Evolutionary conservation across 768 basidiomycete genomes (phyloP).

Genomic region (Vararia minispora): DNA sequence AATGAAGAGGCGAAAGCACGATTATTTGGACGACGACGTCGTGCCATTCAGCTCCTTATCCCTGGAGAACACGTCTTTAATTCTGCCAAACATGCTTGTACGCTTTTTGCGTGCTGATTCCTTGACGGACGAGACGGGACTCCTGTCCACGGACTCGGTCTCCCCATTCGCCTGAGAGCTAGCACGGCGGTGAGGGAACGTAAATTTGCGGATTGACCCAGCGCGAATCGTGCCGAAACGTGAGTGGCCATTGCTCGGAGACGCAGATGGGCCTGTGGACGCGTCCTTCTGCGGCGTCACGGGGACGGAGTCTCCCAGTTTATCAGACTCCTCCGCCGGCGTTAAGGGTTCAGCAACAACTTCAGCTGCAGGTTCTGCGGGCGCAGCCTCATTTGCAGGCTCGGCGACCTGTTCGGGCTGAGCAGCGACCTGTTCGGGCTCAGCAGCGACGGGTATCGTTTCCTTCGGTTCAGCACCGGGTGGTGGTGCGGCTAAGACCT

Average conservation of each 20-base stretch:
- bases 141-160: conserved; percentile 8
- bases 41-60: conserved; percentile 10
- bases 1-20: too few relatives aligned
- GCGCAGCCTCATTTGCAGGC: neutral
- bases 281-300: neutral
- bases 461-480: conserved; percentile 1
- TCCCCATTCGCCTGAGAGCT: too few relatives aligned
- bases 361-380: neutral
- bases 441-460: neutral
- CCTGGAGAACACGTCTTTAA: conserved; percentile 12
- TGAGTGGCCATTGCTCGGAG: conserved; percentile 1
- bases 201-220: conserved; percentile 8
- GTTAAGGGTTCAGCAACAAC: neutral
- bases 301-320: neutral
- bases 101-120: conserved; percentile 13
- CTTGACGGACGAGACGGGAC: conserved; percentile 10
- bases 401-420: neutral
- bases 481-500: conserved; percentile 3
- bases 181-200: conserved; percentile 5
- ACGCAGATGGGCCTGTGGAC: conserved; percentile 6
- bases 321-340: neutral
- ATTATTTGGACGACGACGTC: too few relatives aligned
- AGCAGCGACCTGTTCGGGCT: neutral
- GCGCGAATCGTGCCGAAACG: conserved; percentile 1
- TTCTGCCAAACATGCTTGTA: conserved; percentile 9